Evolutionary conservation across 129 eudicot species (phyloP).

Genomic region (Lactuca saligna): DNA sequence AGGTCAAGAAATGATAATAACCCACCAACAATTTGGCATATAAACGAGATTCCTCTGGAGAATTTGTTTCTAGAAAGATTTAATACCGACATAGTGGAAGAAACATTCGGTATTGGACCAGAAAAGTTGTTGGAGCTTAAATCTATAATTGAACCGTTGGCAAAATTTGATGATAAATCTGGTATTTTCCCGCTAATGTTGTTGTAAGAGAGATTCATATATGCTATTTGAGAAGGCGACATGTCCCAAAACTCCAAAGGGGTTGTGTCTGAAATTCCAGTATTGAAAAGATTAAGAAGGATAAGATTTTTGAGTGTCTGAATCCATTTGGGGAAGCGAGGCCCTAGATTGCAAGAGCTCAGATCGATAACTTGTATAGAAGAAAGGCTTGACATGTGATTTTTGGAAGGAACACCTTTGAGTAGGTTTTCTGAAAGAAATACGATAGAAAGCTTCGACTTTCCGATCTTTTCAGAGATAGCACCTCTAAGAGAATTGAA

Average conservation of each 20-base stretch:
- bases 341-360: not conserved
- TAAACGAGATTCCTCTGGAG: not conserved
- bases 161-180: not conserved
- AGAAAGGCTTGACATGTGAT: slow-evolving; percentile 5
- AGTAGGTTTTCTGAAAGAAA: too few relatives aligned
- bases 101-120: not conserved
- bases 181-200: not conserved
- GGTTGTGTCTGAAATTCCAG: not conserved
- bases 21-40: not conserved
- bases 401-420: not conserved
- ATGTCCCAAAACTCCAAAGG: not conserved
- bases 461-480: too few relatives aligned
- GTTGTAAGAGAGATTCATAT: not conserved
- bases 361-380: too few relatives aligned
- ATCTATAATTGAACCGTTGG: not conserved
- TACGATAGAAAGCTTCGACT: too few relatives aligned
- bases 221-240: slow-evolving; percentile 11
- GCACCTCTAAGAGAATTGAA: too few relatives aligned
- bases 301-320: not conserved
- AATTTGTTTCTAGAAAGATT: not conserved
- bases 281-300: not conserved
- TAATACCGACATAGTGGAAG: not conserved
- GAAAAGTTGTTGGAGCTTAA: not conserved
- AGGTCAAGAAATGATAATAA: not conserved
- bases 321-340: not conserved